Percentiles rank a stretch among this genome's conserved stretches.
phyloP scores from a whole-genome alignment of 1,284 basidiomycete species.

The Abortiporus biennis region DNA sequence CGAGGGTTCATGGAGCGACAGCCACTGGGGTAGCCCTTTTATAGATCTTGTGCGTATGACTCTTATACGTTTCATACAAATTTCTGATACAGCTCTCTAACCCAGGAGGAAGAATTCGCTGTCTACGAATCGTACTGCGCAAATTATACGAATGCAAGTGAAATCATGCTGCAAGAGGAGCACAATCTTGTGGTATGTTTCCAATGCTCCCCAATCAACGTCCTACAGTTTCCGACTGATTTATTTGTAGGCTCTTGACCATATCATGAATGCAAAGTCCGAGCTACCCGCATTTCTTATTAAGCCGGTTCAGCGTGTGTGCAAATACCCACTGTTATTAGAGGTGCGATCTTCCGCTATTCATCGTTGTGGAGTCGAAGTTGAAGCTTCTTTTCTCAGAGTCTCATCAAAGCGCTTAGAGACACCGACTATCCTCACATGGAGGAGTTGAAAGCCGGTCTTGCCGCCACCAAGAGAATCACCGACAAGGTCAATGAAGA shows the following conservation, averaged over 20 bases:
- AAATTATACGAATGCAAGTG: conserved; percentile 86
- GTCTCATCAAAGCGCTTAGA: conserved; percentile 72
- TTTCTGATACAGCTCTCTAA: conserved; percentile 35
- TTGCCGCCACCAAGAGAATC: conserved; percentile 86
- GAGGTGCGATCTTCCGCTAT: conserved; percentile 34
- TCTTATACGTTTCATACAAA: conserved; percentile 22
- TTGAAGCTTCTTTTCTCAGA: conserved; percentile 32
- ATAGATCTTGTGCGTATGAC: conserved; percentile 63
- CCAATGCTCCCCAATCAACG: conserved; percentile 6
- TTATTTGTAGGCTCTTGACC: conserved; percentile 56
- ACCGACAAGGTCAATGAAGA: conserved; percentile 97
- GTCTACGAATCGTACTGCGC: conserved; percentile 98
- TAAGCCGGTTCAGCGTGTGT: conserved; percentile 77
- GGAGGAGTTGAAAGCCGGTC: conserved; percentile 81
- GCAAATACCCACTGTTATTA: conserved; percentile 69
- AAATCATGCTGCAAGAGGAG: conserved; percentile 83
- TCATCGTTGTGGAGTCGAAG: conserved; percentile 5
- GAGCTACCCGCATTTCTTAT: conserved; percentile 87
- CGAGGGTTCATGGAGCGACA: conserved; percentile 80
- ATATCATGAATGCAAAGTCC: conserved; percentile 76
- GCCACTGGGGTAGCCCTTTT: conserved; percentile 86
- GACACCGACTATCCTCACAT: conserved; percentile 65
- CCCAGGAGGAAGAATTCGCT: conserved; percentile 85
- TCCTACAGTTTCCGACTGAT: conserved; percentile 10
- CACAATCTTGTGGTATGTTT: conserved; percentile 74